Evolutionary conservation across 2,329 filamentous ascomycete species (phyloP).

Genomic region (Amesomyces nigricolor): DNA sequence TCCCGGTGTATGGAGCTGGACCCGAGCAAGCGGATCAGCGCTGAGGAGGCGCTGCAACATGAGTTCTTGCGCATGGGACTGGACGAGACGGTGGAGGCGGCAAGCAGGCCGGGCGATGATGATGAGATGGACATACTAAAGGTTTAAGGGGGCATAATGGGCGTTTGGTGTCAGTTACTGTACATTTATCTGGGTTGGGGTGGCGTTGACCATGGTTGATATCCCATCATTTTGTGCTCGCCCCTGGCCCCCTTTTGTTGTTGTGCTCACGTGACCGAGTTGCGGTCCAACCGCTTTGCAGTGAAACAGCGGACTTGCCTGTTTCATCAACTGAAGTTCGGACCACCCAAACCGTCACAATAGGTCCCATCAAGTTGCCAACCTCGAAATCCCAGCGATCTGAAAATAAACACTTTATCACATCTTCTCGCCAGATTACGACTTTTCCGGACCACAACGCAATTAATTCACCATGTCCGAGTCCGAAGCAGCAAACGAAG

Average conservation of each 20-base stretch:
- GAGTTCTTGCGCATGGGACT: slow-evolving; percentile 54
- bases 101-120: slow-evolving; percentile 37
- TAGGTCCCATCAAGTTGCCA: not conserved
- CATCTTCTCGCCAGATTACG: too few species aligned
- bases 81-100: slow-evolving; percentile 22
- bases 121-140: slow-evolving; percentile 51
- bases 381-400: not conserved
- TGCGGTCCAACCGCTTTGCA: not conserved
- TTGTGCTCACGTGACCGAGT: slow-evolving; percentile 3
- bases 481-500: not conserved
- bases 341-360: not conserved
- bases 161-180: slow-evolving; percentile 9
- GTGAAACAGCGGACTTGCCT: not conserved
- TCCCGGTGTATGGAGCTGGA: slow-evolving; percentile 70
- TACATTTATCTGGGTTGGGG: not conserved
- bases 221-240: not conserved
- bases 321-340: not conserved
- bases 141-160: slow-evolving; percentile 25
- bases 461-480: not conserved
- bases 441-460: not conserved
- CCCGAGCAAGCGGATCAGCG: slow-evolving; percentile 66
- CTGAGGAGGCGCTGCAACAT: slow-evolving; percentile 66
- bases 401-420: too few species aligned
- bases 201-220: slow-evolving; percentile 9
- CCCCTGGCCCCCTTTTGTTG: too few species aligned